Evolutionary conservation across 495 filamentous ascomycete species (phyloP).

Genomic region (Trichoderma parareesei): DNA sequence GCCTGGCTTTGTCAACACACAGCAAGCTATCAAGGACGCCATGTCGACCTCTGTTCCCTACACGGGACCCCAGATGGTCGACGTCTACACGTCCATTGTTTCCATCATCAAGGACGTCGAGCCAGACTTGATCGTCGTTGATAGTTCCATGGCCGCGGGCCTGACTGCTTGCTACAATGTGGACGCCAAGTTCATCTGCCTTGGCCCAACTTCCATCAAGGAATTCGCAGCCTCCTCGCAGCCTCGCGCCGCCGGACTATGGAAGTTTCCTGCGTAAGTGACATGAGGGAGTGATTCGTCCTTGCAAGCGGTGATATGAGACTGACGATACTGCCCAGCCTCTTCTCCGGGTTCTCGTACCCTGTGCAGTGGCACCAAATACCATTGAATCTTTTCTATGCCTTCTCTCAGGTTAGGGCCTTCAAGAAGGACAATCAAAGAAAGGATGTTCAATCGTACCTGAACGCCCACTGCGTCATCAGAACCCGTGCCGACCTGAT

Average conservation of each 20-base stretch:
- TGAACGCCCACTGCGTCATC: background rate
- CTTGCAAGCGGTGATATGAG: conserved; percentile 8
- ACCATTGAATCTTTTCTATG: conserved; percentile 36
- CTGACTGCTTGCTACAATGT: conserved; percentile 37
- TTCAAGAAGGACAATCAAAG: background rate
- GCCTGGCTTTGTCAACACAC: background rate
- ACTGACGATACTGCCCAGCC: conserved; percentile 19
- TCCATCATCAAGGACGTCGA: conserved; percentile 27
- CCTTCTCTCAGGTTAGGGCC: conserved; percentile 3
- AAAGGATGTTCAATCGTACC: background rate
- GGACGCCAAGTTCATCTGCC: conserved; percentile 25
- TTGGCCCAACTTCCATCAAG: conserved; percentile 37
- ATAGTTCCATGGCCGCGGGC: conserved; percentile 43
- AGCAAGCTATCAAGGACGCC: background rate
- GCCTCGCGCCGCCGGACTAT: conserved; percentile 27
- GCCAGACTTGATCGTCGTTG: conserved; percentile 39
- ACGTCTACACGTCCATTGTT: conserved; percentile 16
- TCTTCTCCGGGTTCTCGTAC: conserved; percentile 39
- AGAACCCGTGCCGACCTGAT: conserved; percentile 1
- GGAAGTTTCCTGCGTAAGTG: conserved; percentile 40
- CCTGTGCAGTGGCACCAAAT: conserved; percentile 36
- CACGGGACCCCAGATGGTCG: conserved; percentile 8
- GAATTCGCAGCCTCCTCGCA: conserved; percentile 28
- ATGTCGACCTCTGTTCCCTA: conserved; percentile 15
- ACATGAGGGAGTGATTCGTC: background rate